phyloP scores from a whole-genome alignment of 306 rosid genomes.

The Abrus precatorius region DNA sequence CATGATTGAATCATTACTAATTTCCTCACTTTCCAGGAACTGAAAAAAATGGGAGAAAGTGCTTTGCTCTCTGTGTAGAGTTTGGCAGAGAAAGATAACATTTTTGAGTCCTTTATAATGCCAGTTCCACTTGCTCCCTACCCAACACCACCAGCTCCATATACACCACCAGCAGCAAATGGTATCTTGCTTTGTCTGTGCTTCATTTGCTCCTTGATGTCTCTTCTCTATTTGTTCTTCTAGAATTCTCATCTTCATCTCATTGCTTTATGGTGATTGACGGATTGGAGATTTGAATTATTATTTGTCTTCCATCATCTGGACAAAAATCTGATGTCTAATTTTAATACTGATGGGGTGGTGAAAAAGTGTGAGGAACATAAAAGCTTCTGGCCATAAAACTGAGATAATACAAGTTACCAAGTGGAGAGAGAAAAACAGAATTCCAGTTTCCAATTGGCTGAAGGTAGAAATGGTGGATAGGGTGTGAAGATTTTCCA shows the following conservation, averaged over 20 bases:
- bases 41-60: constrained; percentile 56
- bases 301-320: not conserved
- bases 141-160: constrained; percentile 85
- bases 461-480: constrained; percentile 2
- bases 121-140: constrained; percentile 99
- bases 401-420: not conserved
- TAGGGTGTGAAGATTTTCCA: constrained; percentile 29
- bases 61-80: constrained; percentile 54
- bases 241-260: constrained; percentile 40
- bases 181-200: constrained; percentile 61
- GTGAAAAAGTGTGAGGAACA: not conserved
- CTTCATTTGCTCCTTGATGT: constrained; percentile 43
- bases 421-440: not conserved
- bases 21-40: constrained; percentile 57
- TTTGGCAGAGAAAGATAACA: constrained; percentile 53
- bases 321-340: constrained; percentile 12
- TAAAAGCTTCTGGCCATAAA: not conserved
- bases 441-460: not conserved
- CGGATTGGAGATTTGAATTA: constrained; percentile 41
- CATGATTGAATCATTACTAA: constrained; percentile 34
- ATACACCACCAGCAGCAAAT: constrained; percentile 78
- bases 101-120: constrained; percentile 65
- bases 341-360: not conserved
- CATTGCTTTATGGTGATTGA: constrained; percentile 28
- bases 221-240: constrained; percentile 41